These are phyloP conservation scores for Candida odintsovae DNA, from an alignment of 805 yeast species.

Conservation along the genomic window DNA sequence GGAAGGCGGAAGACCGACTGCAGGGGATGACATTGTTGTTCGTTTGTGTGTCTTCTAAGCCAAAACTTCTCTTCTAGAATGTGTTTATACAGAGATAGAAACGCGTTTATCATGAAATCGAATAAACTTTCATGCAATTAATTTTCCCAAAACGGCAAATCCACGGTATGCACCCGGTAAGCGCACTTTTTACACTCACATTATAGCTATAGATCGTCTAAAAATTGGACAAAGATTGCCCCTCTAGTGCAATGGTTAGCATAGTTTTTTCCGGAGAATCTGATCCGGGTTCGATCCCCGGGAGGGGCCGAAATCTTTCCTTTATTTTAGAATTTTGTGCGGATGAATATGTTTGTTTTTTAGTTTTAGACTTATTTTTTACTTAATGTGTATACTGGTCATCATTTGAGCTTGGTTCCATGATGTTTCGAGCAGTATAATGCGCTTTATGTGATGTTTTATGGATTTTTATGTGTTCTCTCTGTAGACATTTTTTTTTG, in stretches of 20 bases:
- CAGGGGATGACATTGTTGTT: slow-evolving; percentile 15
- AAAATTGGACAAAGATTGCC: slow-evolving; percentile 26
- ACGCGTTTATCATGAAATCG: slow-evolving; percentile 1
- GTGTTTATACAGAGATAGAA: neutral
- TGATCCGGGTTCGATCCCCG: slow-evolving; percentile 52
- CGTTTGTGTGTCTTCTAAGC: neutral
- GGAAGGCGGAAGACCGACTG: slow-evolving; percentile 17
- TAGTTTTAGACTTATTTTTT: neutral
- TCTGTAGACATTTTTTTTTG: too few species aligned
- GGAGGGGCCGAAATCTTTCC: slow-evolving; percentile 35
- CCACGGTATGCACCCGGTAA: neutral
- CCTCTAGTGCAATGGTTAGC: slow-evolving; percentile 50
- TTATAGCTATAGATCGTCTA: neutral
- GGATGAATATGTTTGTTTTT: neutral
- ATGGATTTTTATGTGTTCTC: neutral
- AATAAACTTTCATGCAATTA: slow-evolving; percentile 3
- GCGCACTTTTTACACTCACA: neutral
- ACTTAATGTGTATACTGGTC: too few species aligned
- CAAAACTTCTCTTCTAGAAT: too few species aligned
- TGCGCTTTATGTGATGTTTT: neutral
- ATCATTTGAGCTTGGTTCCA: neutral
- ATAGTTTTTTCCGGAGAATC: slow-evolving; percentile 48
- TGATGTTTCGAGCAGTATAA: neutral
- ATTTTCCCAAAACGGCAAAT: slow-evolving; percentile 16
- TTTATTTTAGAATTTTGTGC: neutral